Base-by-base conservation (phyloP, 768 basidiomycete genomes). In the Kwoniella bestiolae region DNA sequence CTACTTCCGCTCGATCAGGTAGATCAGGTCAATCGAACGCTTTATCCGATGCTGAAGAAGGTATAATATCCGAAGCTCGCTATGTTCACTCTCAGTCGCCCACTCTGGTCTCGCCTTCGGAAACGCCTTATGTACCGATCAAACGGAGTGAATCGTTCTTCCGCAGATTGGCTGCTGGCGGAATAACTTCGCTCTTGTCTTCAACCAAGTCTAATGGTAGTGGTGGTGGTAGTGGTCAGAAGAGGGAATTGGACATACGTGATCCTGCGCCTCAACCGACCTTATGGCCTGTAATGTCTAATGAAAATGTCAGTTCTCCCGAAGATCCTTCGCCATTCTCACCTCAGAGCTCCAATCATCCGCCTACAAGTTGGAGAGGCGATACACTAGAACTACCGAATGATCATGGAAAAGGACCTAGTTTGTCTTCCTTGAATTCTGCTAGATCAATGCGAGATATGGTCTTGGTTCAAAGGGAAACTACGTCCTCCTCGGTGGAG, bases 121-220 rank as follows among this genome's bases (percentile, higher is more conserved):
- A 90, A 75, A 87, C 85, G 11, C 91, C 91, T 90, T 94, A 91
- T 89, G 80, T 84, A 8, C 87, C 89, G 2, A 88, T 94, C 72
- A 83, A 89, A 14, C 86, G 86, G 60, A 85, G 60, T 52, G 74
- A 76, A 26, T 74, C 75, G 5, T 76, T 79, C 59, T 71, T 80
- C 57, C 31, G 64, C 6, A 69, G 79, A 0, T 67, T 80, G 72
- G 69, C 75, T 12, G 62, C 63, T 0, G 73, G 74, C 23, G 70
- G 79, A 41, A 65, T 71, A 21, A 64, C 68, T 14, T 66, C 70
- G 0, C 28, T 77, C 8, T 50, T 68, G 23, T 41, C 38, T 5
- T 63, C 31, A 26, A 64, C 31, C 32, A 45, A 28, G 18, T 55
- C 52, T 5, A 52, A 11, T 41, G 12, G 12, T 41, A 26, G 8